These are phyloP conservation scores for Periconia sp. DNA, from an alignment of 2,329 filamentous ascomycete genomes.

Conservation along the genomic window DNA sequence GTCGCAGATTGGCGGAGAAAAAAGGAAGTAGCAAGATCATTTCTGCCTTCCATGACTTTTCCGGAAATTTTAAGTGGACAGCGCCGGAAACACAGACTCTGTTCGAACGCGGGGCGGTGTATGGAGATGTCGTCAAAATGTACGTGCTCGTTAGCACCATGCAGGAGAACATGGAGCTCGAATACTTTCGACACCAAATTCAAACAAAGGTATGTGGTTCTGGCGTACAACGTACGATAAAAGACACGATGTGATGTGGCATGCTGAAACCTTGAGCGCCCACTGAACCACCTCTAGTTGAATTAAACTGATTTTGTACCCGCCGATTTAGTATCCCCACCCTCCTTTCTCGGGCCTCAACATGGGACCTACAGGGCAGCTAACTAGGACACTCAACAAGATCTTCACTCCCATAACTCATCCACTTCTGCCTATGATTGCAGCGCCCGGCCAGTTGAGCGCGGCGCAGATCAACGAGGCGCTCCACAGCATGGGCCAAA, in stretches of 20 bases:
- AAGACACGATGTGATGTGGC: neutral
- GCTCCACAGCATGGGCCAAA: slow-evolving; percentile 74
- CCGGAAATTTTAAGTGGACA: slow-evolving; percentile 80
- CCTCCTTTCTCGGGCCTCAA: slow-evolving; percentile 82
- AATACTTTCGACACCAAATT: slow-evolving; percentile 82
- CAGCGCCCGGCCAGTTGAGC: slow-evolving; percentile 82
- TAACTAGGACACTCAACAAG: slow-evolving; percentile 80
- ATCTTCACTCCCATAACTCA: slow-evolving; percentile 89
- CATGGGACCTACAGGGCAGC: slow-evolving; percentile 83
- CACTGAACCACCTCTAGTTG: neutral
- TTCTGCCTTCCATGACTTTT: slow-evolving; percentile 90
- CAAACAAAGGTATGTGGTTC: slow-evolving; percentile 55
- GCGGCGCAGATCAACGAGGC: slow-evolving; percentile 83
- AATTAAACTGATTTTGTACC: neutral
- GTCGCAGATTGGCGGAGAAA: slow-evolving; percentile 65
- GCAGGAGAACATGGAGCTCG: slow-evolving; percentile 86
- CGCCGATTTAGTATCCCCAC: slow-evolving; percentile 55
- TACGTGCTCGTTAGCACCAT: slow-evolving; percentile 79
- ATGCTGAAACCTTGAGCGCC: neutral
- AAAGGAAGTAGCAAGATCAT: slow-evolving; percentile 82
- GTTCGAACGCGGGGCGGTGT: slow-evolving; percentile 70
- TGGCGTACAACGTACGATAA: neutral
- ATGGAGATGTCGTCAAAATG: slow-evolving; percentile 89
- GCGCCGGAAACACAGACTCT: slow-evolving; percentile 70
- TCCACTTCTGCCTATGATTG: slow-evolving; percentile 78